Base-by-base conservation (phyloP, 345 rosid species). In the Corchorus capsularis region DNA sequence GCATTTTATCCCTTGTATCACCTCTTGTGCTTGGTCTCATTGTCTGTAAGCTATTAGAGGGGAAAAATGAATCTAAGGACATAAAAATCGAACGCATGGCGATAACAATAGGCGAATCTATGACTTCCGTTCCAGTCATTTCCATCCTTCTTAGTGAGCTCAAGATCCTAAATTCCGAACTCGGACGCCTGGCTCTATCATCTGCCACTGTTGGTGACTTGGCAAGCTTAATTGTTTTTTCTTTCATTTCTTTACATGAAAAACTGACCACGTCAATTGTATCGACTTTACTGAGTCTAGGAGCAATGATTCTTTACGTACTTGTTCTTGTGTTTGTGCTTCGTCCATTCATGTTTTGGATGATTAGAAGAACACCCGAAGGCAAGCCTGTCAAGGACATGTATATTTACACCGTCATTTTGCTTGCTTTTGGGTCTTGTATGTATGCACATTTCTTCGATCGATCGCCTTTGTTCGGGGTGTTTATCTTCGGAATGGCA, bases 101-200 rank as follows among this genome's bases (percentile, higher is more conserved):
- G 7, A 57, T 72, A 8, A 62, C 75, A 37, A 5, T 75, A 27
- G 27, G 27, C 45, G 83, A 78, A 67, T 86, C 79, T 16, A 8
- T 82, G 5, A 84, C 88, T 0, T 65, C 88, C 1, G 83, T 82
- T 50, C 81, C 90, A 0, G 88, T 86, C 46, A 78, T 88, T 10
- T 79, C 83, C 16, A 63, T 77, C 70, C 87, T 91, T 4, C 81
- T 89, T 4, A 76, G 78, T 2, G 90, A 87, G 72, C 82, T 89
- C 9, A 75, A 78, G 61, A 80, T 88, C 78, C 74, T 83, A 45
- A 87, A 88, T 72, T 81, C 89, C 0, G 91, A 88, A 69, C 82
- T 88, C 3, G 87, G 89, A 1, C 82, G 89, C 39, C 57, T 88
- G 1, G 86, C 79, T 2, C 79, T 86, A 27, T 79, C 89, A 0